A percentile compares a stretch with the other conserved stretches of the same genome.
Conservation (phyloP, 2,329 filamentous ascomycete species). For the Dactylonectria estremocensis region DNA sequence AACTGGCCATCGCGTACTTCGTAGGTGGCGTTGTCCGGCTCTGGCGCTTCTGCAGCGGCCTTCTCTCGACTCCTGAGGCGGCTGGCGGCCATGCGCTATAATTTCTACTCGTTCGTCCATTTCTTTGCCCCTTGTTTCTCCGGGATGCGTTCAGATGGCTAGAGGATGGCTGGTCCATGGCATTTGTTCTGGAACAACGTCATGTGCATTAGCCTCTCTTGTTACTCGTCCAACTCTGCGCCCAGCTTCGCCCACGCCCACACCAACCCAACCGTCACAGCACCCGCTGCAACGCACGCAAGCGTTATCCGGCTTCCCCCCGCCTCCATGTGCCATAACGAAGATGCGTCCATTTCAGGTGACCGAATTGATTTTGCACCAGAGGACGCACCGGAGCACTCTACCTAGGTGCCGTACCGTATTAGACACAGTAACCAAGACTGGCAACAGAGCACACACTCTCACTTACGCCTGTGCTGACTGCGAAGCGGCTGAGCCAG, state of each 20-base stretch:
- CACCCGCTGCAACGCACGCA: constrained; percentile 29
- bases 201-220: constrained; percentile 34
- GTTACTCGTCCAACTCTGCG: not conserved
- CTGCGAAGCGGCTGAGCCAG: not conserved
- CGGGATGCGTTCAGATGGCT: not conserved
- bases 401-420: no score
- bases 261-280: constrained; percentile 13
- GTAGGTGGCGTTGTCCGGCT: constrained; percentile 19
- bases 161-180: not conserved
- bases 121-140: constrained; percentile 4
- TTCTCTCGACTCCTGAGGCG: constrained; percentile 7
- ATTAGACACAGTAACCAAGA: not conserved
- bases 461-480: not conserved
- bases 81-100: constrained; percentile 24
- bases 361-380: constrained; percentile 23
- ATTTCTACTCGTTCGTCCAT: not conserved
- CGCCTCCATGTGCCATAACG: constrained; percentile 46
- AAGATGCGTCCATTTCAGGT: constrained; percentile 33
- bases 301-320: constrained; percentile 40
- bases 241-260: constrained; percentile 1
- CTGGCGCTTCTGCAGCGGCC: constrained; percentile 23
- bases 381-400: not conserved
- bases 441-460: not conserved
- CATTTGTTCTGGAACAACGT: constrained; percentile 38
- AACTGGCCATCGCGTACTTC: constrained; percentile 14